Base-by-base conservation (phyloP, 495 filamentous ascomycete species). In the Trichoderma gamsii region DNA sequence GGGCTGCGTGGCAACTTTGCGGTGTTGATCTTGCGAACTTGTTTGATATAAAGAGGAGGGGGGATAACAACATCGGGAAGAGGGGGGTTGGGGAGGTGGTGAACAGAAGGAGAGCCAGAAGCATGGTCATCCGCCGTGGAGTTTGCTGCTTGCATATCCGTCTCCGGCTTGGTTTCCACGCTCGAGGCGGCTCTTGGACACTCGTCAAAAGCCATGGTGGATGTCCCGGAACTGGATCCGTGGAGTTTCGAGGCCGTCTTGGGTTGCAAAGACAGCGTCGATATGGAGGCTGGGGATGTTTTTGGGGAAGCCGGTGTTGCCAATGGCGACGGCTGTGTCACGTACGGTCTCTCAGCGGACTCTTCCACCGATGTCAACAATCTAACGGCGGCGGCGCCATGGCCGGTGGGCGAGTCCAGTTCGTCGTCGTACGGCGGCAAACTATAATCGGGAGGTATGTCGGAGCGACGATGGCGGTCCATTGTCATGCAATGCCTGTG, bases 361-460 rank as follows among this genome's bases (percentile, higher is more conserved):
- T 83, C 81, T 56, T 85, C 83, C 73, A 83, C 77, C 15, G 79
- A 82, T 38, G 82, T 86, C 73, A 86, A 72, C 71, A 86, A 74
- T 59, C 84, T 78, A n/a, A 84, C 76, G 68, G 73, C 79, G 63
- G 75, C 76, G 66, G 75, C 75, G 70, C 76, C 78, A 41, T 74
- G 68, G 66, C 73, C 72, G 63, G 71, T 77, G 7, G 77, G 73
- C 11, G 78, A 81, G 32, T 77, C 72, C 68, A 79, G 75, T 68
- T 82, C 75, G 63, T 65, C 63, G 41, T 65, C 63, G 70, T 84
- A 86, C 52, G 75, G 72, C 16, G 81, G 79, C 25, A 83, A 75
- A 66, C 77, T 74, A 67, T 82, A 84, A 56, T 79, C 79, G 29
- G 80, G 77, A 29, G 70, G 79, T 64, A 78, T 79, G 64, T 72